A percentile compares a stretch with the other conserved stretches of the same genome.
These are phyloP conservation scores for Tricholoma flavovirens DNA, from an alignment of 768 basidiomycete species.

Conservation along the genomic window DNA sequence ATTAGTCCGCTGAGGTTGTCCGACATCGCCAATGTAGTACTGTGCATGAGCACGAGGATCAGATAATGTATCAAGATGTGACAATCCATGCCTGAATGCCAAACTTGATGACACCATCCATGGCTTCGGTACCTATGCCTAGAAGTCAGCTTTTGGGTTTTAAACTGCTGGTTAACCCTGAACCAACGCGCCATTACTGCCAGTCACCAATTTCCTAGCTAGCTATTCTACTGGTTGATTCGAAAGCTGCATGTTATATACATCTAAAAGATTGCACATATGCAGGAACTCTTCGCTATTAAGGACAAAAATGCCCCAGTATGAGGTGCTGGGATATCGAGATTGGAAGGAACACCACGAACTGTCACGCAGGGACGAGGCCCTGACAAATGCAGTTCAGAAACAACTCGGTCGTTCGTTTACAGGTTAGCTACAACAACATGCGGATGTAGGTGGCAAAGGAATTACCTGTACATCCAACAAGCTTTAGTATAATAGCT, in stretches of 20 bases:
- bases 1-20: constrained; percentile 64
- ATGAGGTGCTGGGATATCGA: not conserved
- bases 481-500: not conserved
- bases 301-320: not conserved
- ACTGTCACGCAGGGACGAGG: not conserved
- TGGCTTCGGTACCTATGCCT: constrained; percentile 72
- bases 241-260: constrained; percentile 82
- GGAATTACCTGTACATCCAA: not conserved
- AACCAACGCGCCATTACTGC: constrained; percentile 57
- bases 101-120: constrained; percentile 83
- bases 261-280: constrained; percentile 44
- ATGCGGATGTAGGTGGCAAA: not conserved
- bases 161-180: not conserved
- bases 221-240: constrained; percentile 79
- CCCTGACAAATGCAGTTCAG: not conserved
- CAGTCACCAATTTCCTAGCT: constrained; percentile 58
- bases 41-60: constrained; percentile 19
- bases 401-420: not conserved
- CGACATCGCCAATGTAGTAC: constrained; percentile 69
- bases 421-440: not conserved
- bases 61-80: not conserved
- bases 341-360: not conserved
- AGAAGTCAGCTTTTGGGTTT: not conserved
- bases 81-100: constrained; percentile 57
- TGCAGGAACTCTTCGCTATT: not conserved